A percentile compares a stretch with the other conserved stretches of the same genome.
phyloP scores from a whole-genome alignment of 2,329 filamentous ascomycete genomes.

The Venturiaceae sp. region DNA sequence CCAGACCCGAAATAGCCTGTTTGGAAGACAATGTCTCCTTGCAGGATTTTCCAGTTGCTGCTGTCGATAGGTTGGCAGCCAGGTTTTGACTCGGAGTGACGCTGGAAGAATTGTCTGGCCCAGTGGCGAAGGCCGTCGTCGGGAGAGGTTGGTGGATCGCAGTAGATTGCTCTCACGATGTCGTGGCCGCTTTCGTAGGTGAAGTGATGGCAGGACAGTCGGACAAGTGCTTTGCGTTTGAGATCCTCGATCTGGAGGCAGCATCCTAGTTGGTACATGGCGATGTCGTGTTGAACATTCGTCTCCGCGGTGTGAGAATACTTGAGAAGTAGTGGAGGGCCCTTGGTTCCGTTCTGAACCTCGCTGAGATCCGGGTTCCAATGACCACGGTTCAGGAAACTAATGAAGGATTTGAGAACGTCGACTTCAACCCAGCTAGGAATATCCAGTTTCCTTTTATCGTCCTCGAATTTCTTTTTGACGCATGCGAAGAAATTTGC shows the following conservation, averaged over 20 bases:
- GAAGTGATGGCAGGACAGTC: neutral
- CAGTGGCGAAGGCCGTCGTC: neutral
- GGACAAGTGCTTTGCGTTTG: neutral
- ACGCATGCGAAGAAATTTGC: neutral
- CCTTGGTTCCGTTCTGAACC: neutral
- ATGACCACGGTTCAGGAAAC: neutral
- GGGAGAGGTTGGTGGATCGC: neutral
- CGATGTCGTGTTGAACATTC: neutral
- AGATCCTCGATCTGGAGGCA: neutral
- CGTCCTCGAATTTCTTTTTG: slow-evolving; percentile 6
- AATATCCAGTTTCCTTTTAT: neutral
- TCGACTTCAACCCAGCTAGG: slow-evolving; percentile 1
- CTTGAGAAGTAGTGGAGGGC: neutral
- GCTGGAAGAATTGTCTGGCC: neutral
- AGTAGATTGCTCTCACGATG: neutral
- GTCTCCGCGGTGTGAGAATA: neutral
- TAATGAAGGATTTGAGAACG: neutral
- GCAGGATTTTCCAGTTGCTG: neutral
- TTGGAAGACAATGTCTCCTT: neutral
- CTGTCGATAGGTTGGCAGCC: neutral
- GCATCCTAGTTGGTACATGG: neutral
- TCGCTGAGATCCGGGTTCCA: neutral
- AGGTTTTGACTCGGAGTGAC: neutral
- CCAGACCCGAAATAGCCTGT: neutral
- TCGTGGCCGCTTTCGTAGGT: neutral